phyloP scores from a whole-genome alignment of 225 moss, liverwort and hornwort species.

The Thuidium tamariscinum region DNA sequence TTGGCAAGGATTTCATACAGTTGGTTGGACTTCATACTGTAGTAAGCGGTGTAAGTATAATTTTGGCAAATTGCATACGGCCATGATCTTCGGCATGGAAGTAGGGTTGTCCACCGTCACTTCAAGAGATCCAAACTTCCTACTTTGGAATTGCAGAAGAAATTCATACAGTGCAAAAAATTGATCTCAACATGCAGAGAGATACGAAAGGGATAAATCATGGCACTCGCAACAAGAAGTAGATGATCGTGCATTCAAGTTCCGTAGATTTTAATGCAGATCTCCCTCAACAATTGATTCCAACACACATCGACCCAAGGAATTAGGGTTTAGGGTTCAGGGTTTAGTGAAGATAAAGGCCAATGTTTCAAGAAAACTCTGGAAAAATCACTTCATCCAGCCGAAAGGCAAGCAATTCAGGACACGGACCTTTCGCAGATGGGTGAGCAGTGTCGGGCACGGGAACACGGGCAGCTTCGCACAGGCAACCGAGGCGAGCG shows the following conservation, averaged over 20 bases:
- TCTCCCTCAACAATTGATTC: neutral
- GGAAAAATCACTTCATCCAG: neutral
- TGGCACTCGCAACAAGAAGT: neutral
- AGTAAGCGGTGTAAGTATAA: neutral
- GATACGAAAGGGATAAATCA: neutral
- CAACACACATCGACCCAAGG: neutral
- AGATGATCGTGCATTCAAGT: neutral
- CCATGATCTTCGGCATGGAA: neutral
- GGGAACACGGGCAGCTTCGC: constrained; percentile 27
- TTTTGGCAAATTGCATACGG: neutral
- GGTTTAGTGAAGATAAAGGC: neutral
- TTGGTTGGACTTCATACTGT: neutral
- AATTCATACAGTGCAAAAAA: neutral
- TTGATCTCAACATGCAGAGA: neutral
- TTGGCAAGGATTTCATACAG: no score
- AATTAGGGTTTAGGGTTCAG: neutral
- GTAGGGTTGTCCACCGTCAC: neutral
- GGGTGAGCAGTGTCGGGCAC: constrained; percentile 24
- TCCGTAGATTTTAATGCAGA: neutral
- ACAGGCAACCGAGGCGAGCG: constrained; percentile 34
- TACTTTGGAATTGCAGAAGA: neutral
- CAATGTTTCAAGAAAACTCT: neutral
- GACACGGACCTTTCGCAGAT: constrained; percentile 40
- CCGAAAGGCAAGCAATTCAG: neutral
- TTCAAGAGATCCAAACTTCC: neutral